Evolutionary conservation across 305 asterid genomes (phyloP), one percentile per base, ranked within the genome.

Genomic region (Rubia balearica): DNA sequence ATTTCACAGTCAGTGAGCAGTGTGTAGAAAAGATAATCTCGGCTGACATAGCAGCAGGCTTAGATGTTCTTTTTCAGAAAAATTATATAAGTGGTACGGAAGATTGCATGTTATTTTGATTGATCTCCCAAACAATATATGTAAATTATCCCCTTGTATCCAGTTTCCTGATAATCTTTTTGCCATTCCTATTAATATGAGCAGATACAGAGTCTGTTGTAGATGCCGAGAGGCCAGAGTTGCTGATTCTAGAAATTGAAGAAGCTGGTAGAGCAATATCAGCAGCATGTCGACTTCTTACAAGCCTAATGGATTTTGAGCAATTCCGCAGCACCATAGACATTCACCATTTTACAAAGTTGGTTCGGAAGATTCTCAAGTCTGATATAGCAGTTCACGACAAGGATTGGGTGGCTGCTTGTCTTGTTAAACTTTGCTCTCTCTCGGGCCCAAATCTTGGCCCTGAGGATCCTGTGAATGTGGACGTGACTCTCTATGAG

Each of bases 371-470:
- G 8, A 77, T 82, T 76, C 90, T 91, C 7, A 80, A 61, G 22
- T 89, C 96, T 0, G 61, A 74, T 74, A 77, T 89, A 63, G 89
- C 90, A 62, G 89, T 89, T 12, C 78, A 73, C 40, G 41, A 81
- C 88, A 91, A 89, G 71, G 88, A 89, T 7, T 85, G 88, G 87
- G 88, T 91, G 16, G 98, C 96, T 61, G 90, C 98, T 72, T 89
- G 86, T 82, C 90, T 89, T 12, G 84, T 89, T 30, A 91, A 88
- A 77, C 89, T 91, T 69, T 67, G 80, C 82, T 79, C 85, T 55
- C 61, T 79, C 56, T 77, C 83, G 2, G 73, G 81, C 30, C 79
- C 71, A 13, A 71, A 73, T 67, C 71, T 53, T 14, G 85, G 73
- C 74, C 36, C 72, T 7, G 88, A 77, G 62, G 81, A 88, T 75